A percentile compares a stretch with the other conserved stretches of the same genome.
phyloP scores from a whole-genome alignment of 2,329 filamentous ascomycete species.

The Orbilia ellipsospora region DNA sequence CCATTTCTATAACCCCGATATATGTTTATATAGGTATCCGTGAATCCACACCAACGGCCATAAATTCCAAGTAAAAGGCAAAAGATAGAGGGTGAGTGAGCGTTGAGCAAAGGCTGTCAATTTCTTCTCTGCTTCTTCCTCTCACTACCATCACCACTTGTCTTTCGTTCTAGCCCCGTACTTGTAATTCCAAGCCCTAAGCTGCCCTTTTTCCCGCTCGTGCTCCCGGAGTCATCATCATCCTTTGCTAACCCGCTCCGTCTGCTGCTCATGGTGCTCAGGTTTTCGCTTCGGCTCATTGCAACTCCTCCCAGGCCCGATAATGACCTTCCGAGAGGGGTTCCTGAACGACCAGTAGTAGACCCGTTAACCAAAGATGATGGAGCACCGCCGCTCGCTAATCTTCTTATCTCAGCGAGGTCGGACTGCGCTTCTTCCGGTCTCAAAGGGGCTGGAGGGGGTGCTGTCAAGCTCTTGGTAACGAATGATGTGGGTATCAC shows the following conservation, averaged over 20 bases:
- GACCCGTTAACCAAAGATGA: slow-evolving; percentile 21
- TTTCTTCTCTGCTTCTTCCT: slow-evolving; percentile 50
- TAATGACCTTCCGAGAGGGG: slow-evolving; percentile 34
- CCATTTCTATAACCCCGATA: neutral
- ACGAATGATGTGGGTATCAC: slow-evolving; percentile 46
- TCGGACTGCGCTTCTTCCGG: slow-evolving; percentile 38
- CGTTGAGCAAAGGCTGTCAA: slow-evolving; percentile 6
- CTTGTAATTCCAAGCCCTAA: slow-evolving; percentile 52
- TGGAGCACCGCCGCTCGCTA: slow-evolving; percentile 30
- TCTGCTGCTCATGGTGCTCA: slow-evolving; percentile 51
- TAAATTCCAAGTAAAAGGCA: slow-evolving; percentile 3
- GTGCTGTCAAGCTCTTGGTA: slow-evolving; percentile 49
- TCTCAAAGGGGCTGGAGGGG: slow-evolving; percentile 34
- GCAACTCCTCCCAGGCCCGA: slow-evolving; percentile 35
- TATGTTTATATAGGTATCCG: neutral
- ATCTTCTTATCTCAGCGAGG: slow-evolving; percentile 34
- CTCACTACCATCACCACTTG: slow-evolving; percentile 48
- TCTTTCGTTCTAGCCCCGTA: slow-evolving; percentile 43
- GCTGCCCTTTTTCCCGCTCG: slow-evolving; percentile 42
- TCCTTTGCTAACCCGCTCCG: slow-evolving; percentile 35
- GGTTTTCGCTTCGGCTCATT: slow-evolving; percentile 44
- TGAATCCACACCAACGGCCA: neutral
- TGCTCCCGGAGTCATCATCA: slow-evolving; percentile 46
- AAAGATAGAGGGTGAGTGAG: slow-evolving; percentile 17
- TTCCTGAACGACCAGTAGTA: slow-evolving; percentile 30